Conservation (phyloP, 371 early-diverging fungal genomes). For the Syncephalastrum contaminatum region DNA sequence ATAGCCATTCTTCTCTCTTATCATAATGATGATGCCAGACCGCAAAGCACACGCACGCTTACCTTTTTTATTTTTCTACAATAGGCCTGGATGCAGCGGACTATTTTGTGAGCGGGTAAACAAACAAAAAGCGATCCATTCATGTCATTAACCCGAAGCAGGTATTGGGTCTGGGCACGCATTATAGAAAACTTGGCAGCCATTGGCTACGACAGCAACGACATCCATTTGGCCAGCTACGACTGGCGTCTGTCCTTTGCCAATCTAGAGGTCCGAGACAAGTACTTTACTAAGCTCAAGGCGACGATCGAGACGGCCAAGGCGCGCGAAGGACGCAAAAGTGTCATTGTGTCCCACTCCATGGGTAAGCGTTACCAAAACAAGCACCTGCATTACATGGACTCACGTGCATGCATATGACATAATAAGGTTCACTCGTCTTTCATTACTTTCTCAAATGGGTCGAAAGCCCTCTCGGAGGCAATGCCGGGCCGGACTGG, state of each 20-base stretch:
- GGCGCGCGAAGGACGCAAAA: conserved; percentile 51
- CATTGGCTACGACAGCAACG: conserved; percentile 88
- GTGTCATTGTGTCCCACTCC: conserved; percentile 68
- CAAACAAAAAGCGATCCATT: background rate
- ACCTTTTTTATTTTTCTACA: conserved; percentile 1
- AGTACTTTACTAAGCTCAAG: conserved; percentile 82
- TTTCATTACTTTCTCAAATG: conserved; percentile 90
- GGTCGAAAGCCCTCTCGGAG: conserved; percentile 78
- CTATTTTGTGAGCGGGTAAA: conserved; percentile 87
- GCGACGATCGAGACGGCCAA: conserved; percentile 68
- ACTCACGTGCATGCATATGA: background rate
- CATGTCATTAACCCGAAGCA: conserved; percentile 10
- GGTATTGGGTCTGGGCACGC: conserved; percentile 94
- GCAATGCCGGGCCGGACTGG: conserved; percentile 80
- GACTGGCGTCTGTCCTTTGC: conserved; percentile 90
- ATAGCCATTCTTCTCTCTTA: background rate
- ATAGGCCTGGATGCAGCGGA: conserved; percentile 89
- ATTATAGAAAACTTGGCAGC: conserved; percentile 82
- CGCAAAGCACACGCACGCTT: too few relatives aligned
- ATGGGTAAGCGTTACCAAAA: conserved; percentile 44
- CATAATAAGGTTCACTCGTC: conserved; percentile 65
- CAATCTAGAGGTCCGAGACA: conserved; percentile 87
- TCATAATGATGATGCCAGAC: background rate
- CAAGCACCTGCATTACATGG: too few relatives aligned
- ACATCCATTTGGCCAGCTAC: conserved; percentile 86